Percentiles rank a stretch among this genome's conserved stretches.
Conservation (phyloP, 192 early-diverging fungal species). For the Kappamyces sp. region DNA sequence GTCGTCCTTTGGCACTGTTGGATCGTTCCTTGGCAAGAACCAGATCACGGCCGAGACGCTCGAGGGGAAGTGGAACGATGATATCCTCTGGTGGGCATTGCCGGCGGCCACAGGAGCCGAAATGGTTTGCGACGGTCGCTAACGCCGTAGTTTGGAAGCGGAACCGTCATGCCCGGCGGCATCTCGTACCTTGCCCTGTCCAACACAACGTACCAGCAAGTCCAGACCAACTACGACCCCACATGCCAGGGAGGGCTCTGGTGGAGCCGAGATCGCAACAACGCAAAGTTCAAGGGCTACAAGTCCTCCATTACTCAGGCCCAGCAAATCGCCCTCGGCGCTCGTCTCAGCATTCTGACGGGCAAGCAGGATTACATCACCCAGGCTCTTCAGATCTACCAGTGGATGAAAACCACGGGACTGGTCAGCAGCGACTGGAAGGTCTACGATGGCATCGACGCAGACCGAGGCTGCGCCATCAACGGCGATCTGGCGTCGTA, state of each 20-base stretch:
- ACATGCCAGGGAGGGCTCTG: slow-evolving; percentile 32
- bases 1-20: background rate
- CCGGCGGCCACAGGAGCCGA: slow-evolving; percentile 30
- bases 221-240: slow-evolving; percentile 29
- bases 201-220: slow-evolving; percentile 27
- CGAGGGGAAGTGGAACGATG: slow-evolving; percentile 34
- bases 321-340: slow-evolving; percentile 26
- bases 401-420: slow-evolving; percentile 27
- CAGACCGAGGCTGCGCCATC: slow-evolving; percentile 9
- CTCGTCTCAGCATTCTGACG: slow-evolving; percentile 27
- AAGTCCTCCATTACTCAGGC: slow-evolving; percentile 41
- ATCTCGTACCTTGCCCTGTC: slow-evolving; percentile 20
- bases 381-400: slow-evolving; percentile 23
- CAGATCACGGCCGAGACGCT: slow-evolving; percentile 9
- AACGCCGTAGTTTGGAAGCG: slow-evolving; percentile 6
- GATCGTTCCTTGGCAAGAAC: slow-evolving; percentile 5
- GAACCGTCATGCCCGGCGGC: slow-evolving; percentile 24
- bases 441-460: slow-evolving; percentile 22
- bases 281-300: slow-evolving; percentile 18
- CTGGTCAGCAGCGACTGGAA: slow-evolving; percentile 13
- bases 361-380: slow-evolving; percentile 24
- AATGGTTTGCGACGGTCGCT: background rate
- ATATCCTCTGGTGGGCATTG: slow-evolving; percentile 42
- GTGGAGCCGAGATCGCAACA: slow-evolving; percentile 13
- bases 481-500: slow-evolving; percentile 14